Conservation (phyloP, 345 rosid species). For the Triadica sebifera region DNA sequence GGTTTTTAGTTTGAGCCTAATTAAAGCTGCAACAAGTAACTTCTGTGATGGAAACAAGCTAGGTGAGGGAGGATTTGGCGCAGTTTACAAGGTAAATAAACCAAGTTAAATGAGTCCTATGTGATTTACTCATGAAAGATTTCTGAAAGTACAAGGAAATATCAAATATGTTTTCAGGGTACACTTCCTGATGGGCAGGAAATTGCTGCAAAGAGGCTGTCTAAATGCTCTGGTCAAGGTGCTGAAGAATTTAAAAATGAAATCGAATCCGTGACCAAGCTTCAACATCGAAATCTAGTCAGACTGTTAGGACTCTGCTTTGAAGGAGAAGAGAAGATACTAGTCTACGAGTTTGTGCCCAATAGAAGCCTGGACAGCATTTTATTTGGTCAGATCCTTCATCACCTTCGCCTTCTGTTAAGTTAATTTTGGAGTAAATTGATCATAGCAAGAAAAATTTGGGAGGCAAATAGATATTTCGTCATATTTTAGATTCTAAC, state of each 20-base stretch:
- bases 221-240: conserved; percentile 6
- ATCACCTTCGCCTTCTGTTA: neutral
- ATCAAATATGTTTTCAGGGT: neutral
- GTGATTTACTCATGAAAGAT: neutral
- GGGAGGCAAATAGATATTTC: neutral
- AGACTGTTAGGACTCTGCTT: conserved; percentile 8
- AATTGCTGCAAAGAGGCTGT: conserved; percentile 9
- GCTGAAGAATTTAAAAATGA: conserved; percentile 10
- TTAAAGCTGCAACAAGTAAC: neutral
- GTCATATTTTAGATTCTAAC: neutral
- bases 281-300: conserved; percentile 12
- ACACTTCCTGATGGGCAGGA: conserved; percentile 5
- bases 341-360: conserved; percentile 16
- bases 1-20: neutral
- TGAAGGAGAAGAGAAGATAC: conserved; percentile 18
- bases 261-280: neutral
- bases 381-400: conserved; percentile 10
- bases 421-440: neutral
- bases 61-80: neutral
- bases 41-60: neutral
- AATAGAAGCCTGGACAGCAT: conserved; percentile 16
- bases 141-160: neutral
- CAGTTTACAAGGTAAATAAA: neutral
- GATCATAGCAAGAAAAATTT: no score
- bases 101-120: neutral